These are phyloP conservation scores for Trichoderma brevicompactum DNA, from an alignment of 2,329 filamentous ascomycete genomes.

Conservation along the genomic window DNA sequence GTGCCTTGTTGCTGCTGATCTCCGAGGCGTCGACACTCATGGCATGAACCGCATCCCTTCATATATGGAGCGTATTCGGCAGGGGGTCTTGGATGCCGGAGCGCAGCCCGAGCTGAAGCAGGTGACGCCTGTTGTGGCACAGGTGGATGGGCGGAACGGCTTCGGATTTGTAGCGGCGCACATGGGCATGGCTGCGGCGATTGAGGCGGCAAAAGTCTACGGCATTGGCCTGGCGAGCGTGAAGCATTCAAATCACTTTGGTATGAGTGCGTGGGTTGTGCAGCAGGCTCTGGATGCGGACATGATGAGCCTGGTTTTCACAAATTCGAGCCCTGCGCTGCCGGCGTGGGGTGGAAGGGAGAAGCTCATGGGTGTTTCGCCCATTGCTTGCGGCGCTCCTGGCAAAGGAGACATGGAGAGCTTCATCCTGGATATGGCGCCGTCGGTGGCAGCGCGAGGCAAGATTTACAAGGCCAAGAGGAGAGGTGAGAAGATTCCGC, in stretches of 20 bases:
- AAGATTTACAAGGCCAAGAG: conserved; percentile 74
- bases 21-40: conserved; percentile 80
- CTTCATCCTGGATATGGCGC: conserved; percentile 79
- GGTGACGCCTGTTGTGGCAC: conserved; percentile 72
- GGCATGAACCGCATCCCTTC: conserved; percentile 76
- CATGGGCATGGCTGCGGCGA: conserved; percentile 67
- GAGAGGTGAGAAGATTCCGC: conserved; percentile 69
- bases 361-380: conserved; percentile 74
- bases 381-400: conserved; percentile 76
- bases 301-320: conserved; percentile 73
- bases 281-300: conserved; percentile 74
- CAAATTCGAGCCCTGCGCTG: conserved; percentile 72
- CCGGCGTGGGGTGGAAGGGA: conserved; percentile 71
- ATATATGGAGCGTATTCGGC: conserved; percentile 73
- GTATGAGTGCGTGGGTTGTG: conserved; percentile 81
- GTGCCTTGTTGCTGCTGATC: conserved; percentile 73
- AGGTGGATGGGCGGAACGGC: conserved; percentile 69
- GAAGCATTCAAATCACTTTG: conserved; percentile 80
- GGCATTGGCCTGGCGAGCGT: conserved; percentile 79
- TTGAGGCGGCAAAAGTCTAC: conserved; percentile 65
- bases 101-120: conserved; percentile 63
- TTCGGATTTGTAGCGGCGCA: conserved; percentile 77
- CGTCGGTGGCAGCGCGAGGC: conserved; percentile 69
- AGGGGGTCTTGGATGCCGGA: conserved; percentile 66
- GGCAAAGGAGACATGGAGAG: conserved; percentile 54